phyloP scores from a whole-genome alignment of 2,329 filamentous ascomycete genomes.

The Trichoderma gracile region DNA sequence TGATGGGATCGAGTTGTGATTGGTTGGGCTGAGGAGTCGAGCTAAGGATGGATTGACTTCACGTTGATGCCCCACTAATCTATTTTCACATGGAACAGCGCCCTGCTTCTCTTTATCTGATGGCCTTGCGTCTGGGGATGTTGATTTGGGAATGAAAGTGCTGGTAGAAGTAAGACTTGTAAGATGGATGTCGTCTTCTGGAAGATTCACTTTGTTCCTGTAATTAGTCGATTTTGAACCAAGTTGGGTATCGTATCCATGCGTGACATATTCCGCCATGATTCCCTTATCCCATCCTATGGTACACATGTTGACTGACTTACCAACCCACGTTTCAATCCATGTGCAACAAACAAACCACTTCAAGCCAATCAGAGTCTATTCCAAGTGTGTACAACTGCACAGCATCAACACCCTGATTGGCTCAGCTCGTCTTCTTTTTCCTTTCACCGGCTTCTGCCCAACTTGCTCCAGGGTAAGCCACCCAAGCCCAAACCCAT shows the following conservation, averaged over 20 bases:
- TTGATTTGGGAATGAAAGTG: too few species aligned
- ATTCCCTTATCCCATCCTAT: not conserved
- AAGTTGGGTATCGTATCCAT: not conserved
- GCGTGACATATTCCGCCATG: not conserved
- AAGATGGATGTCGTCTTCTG: too few species aligned
- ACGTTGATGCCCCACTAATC: not conserved
- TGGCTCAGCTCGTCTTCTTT: not conserved
- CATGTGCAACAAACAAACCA: not conserved
- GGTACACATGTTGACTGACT: not conserved
- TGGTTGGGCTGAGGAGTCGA: slow-evolving; percentile 12
- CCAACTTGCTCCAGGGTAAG: slow-evolving; percentile 16
- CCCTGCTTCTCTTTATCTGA: too few species aligned
- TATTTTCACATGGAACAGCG: not conserved
- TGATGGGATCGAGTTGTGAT: not conserved
- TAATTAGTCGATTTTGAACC: too few species aligned
- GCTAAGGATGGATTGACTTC: slow-evolving; percentile 16
- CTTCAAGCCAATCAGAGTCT: not conserved
- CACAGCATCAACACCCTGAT: not conserved
- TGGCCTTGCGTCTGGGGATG: too few species aligned
- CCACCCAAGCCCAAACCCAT: not conserved
- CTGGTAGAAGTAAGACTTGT: too few species aligned
- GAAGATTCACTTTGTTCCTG: too few species aligned
- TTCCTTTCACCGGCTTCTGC: not conserved
- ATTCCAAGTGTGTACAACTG: not conserved
- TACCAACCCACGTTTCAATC: not conserved